Evolutionary conservation across 2,329 filamentous ascomycete genomes (phyloP), one percentile per base, ranked within the genome.

Genomic region (Fusarium sambucinum): DNA sequence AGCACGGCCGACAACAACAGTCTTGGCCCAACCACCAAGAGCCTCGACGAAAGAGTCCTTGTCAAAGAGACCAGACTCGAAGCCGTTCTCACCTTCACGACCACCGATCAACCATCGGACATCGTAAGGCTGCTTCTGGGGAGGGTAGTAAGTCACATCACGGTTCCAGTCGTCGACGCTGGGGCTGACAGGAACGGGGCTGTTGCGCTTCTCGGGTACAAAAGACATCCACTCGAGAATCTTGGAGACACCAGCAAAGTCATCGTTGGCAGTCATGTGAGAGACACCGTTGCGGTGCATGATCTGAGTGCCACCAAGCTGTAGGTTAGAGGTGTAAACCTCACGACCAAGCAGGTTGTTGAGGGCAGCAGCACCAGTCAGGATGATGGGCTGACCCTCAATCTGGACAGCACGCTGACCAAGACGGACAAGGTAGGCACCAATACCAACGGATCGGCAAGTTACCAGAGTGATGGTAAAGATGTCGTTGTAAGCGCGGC

Each of bases 211-310:
- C 82, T 98, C 95, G 27, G 96, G 96, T 30, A 99, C 92, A 76
- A 94, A 99, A 3, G 95, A 96, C 86, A 99, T 89, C 96, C 96
- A 99, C 79, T 97, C 92, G 50, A 98, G 93, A 77, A 99, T 98
- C 87, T 96, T 96, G 76, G 92, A 94, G 23, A 99, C 92, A 88
- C 96, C 96, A 76, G 95, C 94, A 75, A 99, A 98, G 83, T 99
- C 96, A 77, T 99, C 95, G 73, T 91, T 92, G 76, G 96, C 96
- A 72, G 95, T 97, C 92, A 98, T 95, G 85, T 99, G 96, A 23
- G 96, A 98, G 41, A 99, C 96, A 89, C 96, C 96, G 80, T 99
- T 99, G 84, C 93, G 94, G 89, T 99, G 98, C 96, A 99, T 99
- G 87, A 99, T 99, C 83, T 99, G 96, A n/a, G 96, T 99, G 74